Base-by-base conservation (phyloP, 1,284 basidiomycete genomes). In the Ceratobasidium sp. region DNA sequence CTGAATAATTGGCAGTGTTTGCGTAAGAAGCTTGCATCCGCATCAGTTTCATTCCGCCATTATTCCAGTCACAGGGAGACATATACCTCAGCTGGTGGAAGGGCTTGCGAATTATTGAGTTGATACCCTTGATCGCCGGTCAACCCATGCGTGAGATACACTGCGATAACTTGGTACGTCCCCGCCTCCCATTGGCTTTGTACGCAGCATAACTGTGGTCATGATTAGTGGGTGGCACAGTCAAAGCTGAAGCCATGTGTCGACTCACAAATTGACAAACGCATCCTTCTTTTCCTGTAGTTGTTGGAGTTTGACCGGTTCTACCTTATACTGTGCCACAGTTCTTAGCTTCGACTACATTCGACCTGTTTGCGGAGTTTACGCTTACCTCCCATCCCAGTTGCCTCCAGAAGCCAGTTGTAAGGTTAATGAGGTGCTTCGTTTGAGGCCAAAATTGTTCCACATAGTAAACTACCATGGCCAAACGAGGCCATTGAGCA, bases 301-400 rank as follows among this genome's bases (percentile, higher is more conserved):
- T 4, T 68, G 53, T 23, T 68, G 42, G 1, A 68, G 54, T 21
- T 68, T 68, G 30, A 68, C n/a, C 1, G 64, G 64, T n/a, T 68
- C 42, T 3, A 68, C 25, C 3, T 47, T 19, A 25, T 53, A 68
- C 64, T 68, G 23, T 11, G 23, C 19, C 16, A 30, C n/a, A n/a
- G n/a, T n/a, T n/a, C n/a, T n/a, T n/a, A n/a, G n/a, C n/a, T n/a
- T n/a, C n/a, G n/a, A n/a, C n/a, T n/a, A n/a, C n/a, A n/a, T n/a
- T n/a, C n/a, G n/a, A n/a, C n/a, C n/a, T n/a, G n/a, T n/a, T n/a
- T n/a, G n/a, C n/a, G n/a, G n/a, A n/a, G n/a, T n/a, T n/a, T 16
- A 47, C 42, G 30, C 39, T 36, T 36, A 68, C 64, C 30, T 36
- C 29, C 30, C 54, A 68, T 9, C 50, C 64, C 9, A 23, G 25